phyloP scores from a whole-genome alignment of 495 filamentous ascomycete genomes.

The Hamigera avellanea region DNA sequence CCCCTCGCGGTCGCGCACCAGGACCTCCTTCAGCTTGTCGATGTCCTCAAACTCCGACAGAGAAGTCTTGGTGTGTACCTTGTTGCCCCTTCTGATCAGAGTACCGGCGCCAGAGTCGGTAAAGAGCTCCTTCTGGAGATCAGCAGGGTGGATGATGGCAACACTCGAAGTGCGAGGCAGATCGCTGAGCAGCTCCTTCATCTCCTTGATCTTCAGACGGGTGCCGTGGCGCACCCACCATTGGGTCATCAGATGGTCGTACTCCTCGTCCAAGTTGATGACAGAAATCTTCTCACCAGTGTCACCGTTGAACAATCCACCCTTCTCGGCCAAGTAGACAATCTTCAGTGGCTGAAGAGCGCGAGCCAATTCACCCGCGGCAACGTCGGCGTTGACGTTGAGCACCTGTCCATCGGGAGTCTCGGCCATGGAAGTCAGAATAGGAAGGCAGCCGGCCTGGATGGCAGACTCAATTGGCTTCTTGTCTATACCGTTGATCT shows the following conservation, averaged over 20 bases:
- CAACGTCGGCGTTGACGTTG: slow-evolving; percentile 97
- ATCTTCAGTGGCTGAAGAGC: slow-evolving; percentile 92
- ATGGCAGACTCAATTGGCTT: slow-evolving; percentile 86
- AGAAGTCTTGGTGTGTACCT: slow-evolving; percentile 63
- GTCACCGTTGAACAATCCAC: slow-evolving; percentile 87
- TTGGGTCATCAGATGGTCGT: slow-evolving; percentile 86
- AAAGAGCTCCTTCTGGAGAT: slow-evolving; percentile 93
- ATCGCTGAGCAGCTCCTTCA: slow-evolving; percentile 81
- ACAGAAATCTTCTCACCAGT: slow-evolving; percentile 91
- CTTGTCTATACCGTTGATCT: slow-evolving; percentile 90
- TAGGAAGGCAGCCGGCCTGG: slow-evolving; percentile 81
- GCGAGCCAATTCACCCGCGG: slow-evolving; percentile 84
- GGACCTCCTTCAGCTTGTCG: slow-evolving; percentile 63
- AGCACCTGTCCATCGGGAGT: slow-evolving; percentile 85
- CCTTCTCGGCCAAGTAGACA: slow-evolving; percentile 96
- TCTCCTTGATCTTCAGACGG: slow-evolving; percentile 95
- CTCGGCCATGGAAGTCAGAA: slow-evolving; percentile 96
- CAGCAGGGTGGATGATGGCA: slow-evolving; percentile 90
- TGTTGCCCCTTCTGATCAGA: slow-evolving; percentile 85
- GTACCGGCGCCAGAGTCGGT: slow-evolving; percentile 94
- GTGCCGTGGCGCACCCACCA: slow-evolving; percentile 96
- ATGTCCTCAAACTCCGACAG: slow-evolving; percentile 73
- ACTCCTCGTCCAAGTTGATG: slow-evolving; percentile 98
- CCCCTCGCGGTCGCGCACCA: slow-evolving; percentile 77
- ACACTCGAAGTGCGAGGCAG: slow-evolving; percentile 89